Conservation (phyloP, 768 basidiomycete genomes). For the Krasilnikovozyma curviuscula region DNA sequence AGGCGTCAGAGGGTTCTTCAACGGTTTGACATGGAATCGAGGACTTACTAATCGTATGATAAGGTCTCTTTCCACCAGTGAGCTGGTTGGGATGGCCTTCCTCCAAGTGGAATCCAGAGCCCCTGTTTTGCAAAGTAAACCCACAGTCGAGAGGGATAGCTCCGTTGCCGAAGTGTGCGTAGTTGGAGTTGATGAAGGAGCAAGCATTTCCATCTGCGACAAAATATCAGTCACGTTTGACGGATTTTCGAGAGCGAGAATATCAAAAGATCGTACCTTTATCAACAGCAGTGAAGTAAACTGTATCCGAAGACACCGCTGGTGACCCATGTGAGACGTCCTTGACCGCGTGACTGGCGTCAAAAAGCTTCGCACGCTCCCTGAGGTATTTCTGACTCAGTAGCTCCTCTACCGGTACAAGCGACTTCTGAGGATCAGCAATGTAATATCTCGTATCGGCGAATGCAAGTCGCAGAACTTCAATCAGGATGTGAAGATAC, state of each 20-base stretch:
- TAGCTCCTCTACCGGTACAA: slow-evolving; percentile 61
- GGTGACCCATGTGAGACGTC: slow-evolving; percentile 47
- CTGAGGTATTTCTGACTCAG: slow-evolving; percentile 74
- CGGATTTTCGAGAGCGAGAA: too few relatives aligned
- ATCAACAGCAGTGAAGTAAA: slow-evolving; percentile 65
- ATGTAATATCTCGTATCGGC: slow-evolving; percentile 46
- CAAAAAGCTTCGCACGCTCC: slow-evolving; percentile 57
- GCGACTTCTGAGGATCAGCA: slow-evolving; percentile 59
- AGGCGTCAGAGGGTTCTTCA: too few relatives aligned
- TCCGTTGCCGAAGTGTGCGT: slow-evolving; percentile 37
- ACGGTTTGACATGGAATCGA: too few relatives aligned
- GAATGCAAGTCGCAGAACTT: slow-evolving; percentile 43
- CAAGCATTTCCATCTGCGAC: too few relatives aligned
- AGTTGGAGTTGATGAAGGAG: slow-evolving; percentile 42
- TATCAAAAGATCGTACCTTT: too few relatives aligned
- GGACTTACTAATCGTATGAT: slow-evolving; percentile 95
- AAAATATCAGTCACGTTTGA: too few relatives aligned
- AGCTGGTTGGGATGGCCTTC: slow-evolving; percentile 72
- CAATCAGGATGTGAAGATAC: slow-evolving; percentile 73
- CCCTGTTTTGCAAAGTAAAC: slow-evolving; percentile 89
- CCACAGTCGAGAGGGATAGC: slow-evolving; percentile 88
- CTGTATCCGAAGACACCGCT: slow-evolving; percentile 70
- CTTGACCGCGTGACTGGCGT: slow-evolving; percentile 26
- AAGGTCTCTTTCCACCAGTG: slow-evolving; percentile 41
- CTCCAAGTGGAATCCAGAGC: slow-evolving; percentile 58